Base-by-base conservation (phyloP, 306 rosid species). In the Trifolium subterraneum region DNA sequence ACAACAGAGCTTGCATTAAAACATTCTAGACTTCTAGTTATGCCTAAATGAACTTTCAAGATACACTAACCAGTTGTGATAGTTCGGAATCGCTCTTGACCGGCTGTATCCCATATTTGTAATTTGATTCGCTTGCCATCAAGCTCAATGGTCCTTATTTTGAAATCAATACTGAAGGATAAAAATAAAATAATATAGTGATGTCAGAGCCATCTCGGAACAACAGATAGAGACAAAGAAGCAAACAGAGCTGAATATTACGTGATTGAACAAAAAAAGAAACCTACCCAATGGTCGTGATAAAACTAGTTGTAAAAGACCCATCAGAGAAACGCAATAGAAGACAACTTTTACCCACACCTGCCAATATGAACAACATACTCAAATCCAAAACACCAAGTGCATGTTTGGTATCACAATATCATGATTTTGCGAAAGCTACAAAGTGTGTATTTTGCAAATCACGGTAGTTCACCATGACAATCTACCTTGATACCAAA, bases 31-130 rank as follows among this genome's bases (percentile, higher is more conserved):
- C 14, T 50, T 68, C 18, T 12, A 50, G 47, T 16, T 23, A 52
- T 10, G 68, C 8, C 27, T 0, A 45, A 69, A 55, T 51, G 44
- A 27, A 74, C 31, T 36, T 50, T 10, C 20, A 79, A 35, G 71
- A 63, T 41, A 80, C 60, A 86, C 96, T 75, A 73, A 90, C 98
- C 98, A 72, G 98, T 93, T 50, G 98, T 93, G 74, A 93, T 93
- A 36, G 97, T 93, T 75, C 98, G 90, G 72, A 93, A 93, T 22
- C 98, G 87, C 76, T 93, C 98, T 75, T 93, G 97, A 60, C 98
- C 98, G 79, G 98, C 97, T 62, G 98, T 93, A 80, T 93, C 98
- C 98, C 98, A 93, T 79, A 93, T 91, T 88, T 91, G 98, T 86
- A 93, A 86, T 78, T 93, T 93, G 81, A 93, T 91, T 59, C 98